A percentile compares a stretch with the other conserved stretches of the same genome.
Evolutionary conservation across 1,284 basidiomycete species (phyloP).

Genomic region (Cryptococcus sp.): DNA sequence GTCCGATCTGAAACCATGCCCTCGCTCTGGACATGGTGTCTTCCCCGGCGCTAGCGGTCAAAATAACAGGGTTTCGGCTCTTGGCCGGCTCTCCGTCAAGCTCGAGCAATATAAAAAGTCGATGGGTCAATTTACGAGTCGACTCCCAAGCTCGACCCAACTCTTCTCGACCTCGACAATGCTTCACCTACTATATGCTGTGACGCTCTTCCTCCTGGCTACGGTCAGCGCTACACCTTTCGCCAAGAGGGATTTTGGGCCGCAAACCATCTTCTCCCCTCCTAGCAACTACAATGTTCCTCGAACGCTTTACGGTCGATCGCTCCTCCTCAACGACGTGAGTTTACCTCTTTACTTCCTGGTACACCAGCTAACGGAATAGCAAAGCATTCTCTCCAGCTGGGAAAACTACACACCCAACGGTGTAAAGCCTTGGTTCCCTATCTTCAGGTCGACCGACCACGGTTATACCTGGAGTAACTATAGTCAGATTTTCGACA

Average conservation of each 20-base stretch:
- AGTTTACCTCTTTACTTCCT: neutral
- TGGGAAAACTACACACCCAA: slow-evolving; percentile 19
- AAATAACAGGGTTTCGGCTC: too few relatives aligned
- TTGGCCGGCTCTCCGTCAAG: too few relatives aligned
- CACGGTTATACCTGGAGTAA: slow-evolving; percentile 10
- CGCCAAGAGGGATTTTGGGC: slow-evolving; percentile 14
- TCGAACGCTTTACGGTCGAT: slow-evolving; percentile 17
- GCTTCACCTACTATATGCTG: neutral
- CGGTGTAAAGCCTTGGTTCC: slow-evolving; percentile 9
- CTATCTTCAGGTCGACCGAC: slow-evolving; percentile 14
- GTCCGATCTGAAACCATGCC: too few relatives aligned
- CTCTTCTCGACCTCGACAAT: too few relatives aligned
- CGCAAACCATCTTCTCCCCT: slow-evolving; percentile 18
- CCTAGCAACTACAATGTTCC: slow-evolving; percentile 14
- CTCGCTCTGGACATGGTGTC: too few relatives aligned
- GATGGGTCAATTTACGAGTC: too few relatives aligned
- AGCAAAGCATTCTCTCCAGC: slow-evolving; percentile 10
- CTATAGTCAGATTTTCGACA: slow-evolving; percentile 4
- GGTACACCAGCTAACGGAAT: neutral
- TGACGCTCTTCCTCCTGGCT: neutral
- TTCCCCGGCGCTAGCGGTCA: too few relatives aligned
- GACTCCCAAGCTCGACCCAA: too few relatives aligned
- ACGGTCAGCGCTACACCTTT: neutral
- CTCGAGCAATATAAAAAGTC: too few relatives aligned
- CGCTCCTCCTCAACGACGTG: slow-evolving; percentile 14